These are phyloP conservation scores for Schoenoplectus tabernaemontani DNA, from an alignment of 202 grass and related monocot species.

Conservation along the genomic window DNA sequence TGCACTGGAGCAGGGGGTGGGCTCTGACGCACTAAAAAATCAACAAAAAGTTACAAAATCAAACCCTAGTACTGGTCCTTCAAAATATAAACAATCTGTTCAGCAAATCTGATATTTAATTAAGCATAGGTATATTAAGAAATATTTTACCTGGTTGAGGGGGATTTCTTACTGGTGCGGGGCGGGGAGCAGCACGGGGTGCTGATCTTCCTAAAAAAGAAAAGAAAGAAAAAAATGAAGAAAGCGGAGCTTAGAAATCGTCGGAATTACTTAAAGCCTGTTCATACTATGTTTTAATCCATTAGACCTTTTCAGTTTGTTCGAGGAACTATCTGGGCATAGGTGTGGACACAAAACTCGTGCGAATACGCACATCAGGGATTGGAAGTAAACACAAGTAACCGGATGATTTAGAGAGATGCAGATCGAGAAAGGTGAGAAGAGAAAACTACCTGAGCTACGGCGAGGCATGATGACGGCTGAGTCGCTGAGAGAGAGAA, in stretches of 20 bases:
- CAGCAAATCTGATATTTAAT: background rate
- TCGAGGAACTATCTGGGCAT: background rate
- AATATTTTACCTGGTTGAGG: constrained; percentile 52
- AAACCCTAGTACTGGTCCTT: background rate
- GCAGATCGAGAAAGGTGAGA: too few relatives aligned
- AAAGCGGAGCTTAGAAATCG: background rate
- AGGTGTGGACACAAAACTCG: background rate
- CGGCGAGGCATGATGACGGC: constrained; percentile 65
- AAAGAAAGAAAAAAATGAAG: background rate
- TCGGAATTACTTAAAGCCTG: background rate
- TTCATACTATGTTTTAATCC: too few relatives aligned
- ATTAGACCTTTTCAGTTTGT: background rate
- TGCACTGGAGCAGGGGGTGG: constrained; percentile 63
- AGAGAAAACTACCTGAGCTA: constrained; percentile 46
- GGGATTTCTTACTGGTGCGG: constrained; percentile 40
- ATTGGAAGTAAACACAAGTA: background rate
- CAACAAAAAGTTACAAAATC: background rate
- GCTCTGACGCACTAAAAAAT: constrained; percentile 44
- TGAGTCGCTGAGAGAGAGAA: background rate
- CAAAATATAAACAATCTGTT: background rate
- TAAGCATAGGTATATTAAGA: constrained; percentile 16
- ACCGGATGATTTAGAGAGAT: background rate
- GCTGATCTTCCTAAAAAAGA: constrained; percentile 53
- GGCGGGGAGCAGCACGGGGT: constrained; percentile 52
- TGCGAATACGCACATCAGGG: background rate